Conservation (phyloP, 805 yeast genomes). For the Wickerhamomyces mucosus region DNA sequence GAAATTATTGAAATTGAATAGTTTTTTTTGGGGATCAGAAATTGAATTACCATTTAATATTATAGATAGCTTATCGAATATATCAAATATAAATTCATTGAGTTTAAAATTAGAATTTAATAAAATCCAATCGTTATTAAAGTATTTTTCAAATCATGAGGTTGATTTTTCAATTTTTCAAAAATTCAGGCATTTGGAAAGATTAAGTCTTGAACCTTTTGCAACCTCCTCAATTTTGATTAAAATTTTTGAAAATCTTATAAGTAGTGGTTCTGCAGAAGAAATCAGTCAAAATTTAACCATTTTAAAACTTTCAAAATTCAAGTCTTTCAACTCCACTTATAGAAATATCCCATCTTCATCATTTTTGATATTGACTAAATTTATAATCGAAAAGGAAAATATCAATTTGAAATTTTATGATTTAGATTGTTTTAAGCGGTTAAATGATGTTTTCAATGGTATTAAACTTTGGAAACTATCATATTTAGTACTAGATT, state of each 20-base stretch:
- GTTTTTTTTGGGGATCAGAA: constrained; percentile 26
- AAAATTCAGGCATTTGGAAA: constrained; percentile 22
- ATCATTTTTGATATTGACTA: constrained; percentile 12
- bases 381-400: constrained; percentile 12
- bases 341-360: constrained; percentile 10
- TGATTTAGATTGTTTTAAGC: constrained; percentile 8
- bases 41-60: constrained; percentile 23
- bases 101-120: constrained; percentile 24
- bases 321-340: constrained; percentile 6
- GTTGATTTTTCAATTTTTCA: constrained; percentile 6
- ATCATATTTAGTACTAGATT: constrained; percentile 8
- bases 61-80: constrained; percentile 25
- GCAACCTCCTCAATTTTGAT: constrained; percentile 19
- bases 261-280: constrained; percentile 4
- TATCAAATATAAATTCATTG: constrained; percentile 18
- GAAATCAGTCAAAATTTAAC: constrained; percentile 6
- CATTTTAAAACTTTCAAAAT: constrained; percentile 9
- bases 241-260: constrained; percentile 10
- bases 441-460: too few relatives aligned
- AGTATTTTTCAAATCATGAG: not conserved
- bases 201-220: constrained; percentile 29
- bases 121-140: constrained; percentile 5
- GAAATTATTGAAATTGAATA: constrained; percentile 20
- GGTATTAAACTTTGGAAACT: too few relatives aligned
- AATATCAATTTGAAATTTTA: constrained; percentile 8